Evolutionary conservation across 805 yeast genomes (phyloP).

Genomic region (Nakazawaea peltata): DNA sequence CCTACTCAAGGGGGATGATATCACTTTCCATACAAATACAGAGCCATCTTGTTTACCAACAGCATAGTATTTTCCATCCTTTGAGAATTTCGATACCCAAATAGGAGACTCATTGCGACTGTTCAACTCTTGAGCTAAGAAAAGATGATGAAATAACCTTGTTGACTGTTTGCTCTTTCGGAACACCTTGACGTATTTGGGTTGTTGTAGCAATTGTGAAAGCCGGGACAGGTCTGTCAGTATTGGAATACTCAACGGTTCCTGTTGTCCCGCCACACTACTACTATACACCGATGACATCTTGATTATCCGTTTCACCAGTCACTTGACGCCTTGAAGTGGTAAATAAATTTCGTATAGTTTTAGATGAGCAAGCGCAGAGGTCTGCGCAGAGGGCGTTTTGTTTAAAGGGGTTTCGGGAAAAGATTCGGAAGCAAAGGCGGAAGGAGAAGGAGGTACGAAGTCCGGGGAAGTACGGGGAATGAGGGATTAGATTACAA

Average conservation of each 20-base stretch:
- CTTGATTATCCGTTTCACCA: too few relatives aligned
- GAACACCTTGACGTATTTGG: conserved; percentile 46
- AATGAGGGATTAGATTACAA: too few relatives aligned
- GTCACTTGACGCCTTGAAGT: too few relatives aligned
- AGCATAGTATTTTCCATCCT: conserved; percentile 78
- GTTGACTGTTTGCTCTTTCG: conserved; percentile 38
- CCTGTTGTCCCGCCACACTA: not conserved
- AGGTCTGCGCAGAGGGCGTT: too few relatives aligned
- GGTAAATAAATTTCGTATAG: too few relatives aligned
- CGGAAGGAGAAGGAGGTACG: too few relatives aligned
- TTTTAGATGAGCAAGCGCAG: too few relatives aligned
- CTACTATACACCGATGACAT: too few relatives aligned
- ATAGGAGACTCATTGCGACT: conserved; percentile 19
- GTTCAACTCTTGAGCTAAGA: conserved; percentile 58
- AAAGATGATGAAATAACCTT: conserved; percentile 39
- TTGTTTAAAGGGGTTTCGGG: too few relatives aligned
- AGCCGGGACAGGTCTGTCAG: conserved; percentile 14
- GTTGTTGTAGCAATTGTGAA: conserved; percentile 35
- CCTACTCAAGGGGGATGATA: conserved; percentile 64
- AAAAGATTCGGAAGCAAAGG: too few relatives aligned
- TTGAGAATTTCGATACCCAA: conserved; percentile 68
- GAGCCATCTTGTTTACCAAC: conserved; percentile 73
- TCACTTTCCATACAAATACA: conserved; percentile 72
- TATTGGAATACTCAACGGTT: not conserved
- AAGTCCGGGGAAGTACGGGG: too few relatives aligned